Conservation (phyloP, 768 basidiomycete species). For the Naematelia encephala region DNA sequence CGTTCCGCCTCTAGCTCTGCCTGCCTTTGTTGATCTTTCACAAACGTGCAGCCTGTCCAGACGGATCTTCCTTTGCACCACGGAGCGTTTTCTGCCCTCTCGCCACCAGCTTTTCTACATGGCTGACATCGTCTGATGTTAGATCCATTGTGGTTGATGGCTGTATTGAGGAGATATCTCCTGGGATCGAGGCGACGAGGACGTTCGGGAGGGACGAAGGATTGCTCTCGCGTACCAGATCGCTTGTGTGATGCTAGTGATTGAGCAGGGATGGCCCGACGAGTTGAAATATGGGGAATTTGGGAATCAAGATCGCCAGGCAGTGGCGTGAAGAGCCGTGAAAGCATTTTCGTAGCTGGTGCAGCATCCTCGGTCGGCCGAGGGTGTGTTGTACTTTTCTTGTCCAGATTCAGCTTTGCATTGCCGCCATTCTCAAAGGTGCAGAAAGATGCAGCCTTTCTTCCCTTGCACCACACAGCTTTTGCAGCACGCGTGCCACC, state of each 20-base stretch:
- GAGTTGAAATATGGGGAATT: too few species aligned
- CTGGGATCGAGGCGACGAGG: not conserved
- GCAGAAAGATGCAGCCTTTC: not conserved
- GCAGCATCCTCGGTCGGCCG: not conserved
- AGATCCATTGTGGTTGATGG: not conserved
- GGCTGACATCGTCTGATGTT: not conserved
- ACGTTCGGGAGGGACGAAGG: not conserved
- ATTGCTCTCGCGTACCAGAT: not conserved
- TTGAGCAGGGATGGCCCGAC: not conserved
- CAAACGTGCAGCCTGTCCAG: not conserved
- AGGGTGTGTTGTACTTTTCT: not conserved
- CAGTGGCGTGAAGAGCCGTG: not conserved
- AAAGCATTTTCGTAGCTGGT: not conserved
- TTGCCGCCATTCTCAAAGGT: not conserved
- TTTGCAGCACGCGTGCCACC: slow-evolving; percentile 9
- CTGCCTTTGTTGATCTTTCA: not conserved
- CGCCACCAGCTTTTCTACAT: not conserved
- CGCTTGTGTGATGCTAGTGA: not conserved
- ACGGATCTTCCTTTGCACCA: slow-evolving; percentile 1
- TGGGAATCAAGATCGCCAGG: too few species aligned
- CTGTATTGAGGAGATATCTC: not conserved
- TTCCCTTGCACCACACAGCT: slow-evolving; percentile 3
- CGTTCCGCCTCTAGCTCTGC: not conserved
- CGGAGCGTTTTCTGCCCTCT: not conserved
- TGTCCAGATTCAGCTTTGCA: not conserved